phyloP scores from a whole-genome alignment of 768 basidiomycete genomes.

The Butyriboletus loyo region DNA sequence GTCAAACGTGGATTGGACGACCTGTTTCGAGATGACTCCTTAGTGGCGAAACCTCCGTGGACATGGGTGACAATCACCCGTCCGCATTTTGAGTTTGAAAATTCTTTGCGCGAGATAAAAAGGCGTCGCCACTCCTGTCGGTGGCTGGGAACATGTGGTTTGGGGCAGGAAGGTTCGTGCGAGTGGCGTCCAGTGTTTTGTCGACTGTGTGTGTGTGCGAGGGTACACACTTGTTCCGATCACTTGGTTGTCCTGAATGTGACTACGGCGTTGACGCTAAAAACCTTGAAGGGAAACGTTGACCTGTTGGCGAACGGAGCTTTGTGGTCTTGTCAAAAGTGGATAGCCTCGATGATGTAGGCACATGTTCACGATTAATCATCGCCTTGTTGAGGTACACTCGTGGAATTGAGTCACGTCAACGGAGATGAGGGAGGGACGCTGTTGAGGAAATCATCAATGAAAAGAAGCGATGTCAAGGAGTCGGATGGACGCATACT shows the following conservation, averaged over 20 bases:
- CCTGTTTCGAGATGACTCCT: constrained; percentile 4
- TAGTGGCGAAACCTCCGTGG: constrained; percentile 20
- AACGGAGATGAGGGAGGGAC: constrained; percentile 24
- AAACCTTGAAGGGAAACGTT: constrained; percentile 5
- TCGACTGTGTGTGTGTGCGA: neutral
- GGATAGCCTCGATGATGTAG: neutral
- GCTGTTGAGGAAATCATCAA: constrained; percentile 7
- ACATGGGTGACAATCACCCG: neutral
- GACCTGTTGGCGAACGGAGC: constrained; percentile 1
- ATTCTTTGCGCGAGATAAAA: neutral
- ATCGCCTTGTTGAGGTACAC: neutral
- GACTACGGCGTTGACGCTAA: constrained; percentile 11
- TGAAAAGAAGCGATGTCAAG: constrained; percentile 17
- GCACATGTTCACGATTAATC: neutral
- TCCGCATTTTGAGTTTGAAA: neutral
- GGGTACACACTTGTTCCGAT: constrained; percentile 2
- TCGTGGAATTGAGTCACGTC: neutral
- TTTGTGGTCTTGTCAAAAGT: neutral
- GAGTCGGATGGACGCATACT: constrained; percentile 9
- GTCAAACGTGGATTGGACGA: neutral
- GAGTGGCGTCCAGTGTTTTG: constrained; percentile 16
- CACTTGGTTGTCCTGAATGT: neutral
- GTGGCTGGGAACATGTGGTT: constrained; percentile 24
- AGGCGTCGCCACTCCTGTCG: constrained; percentile 16
- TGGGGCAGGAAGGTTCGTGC: constrained; percentile 13